phyloP scores from a whole-genome alignment of 2,329 filamentous ascomycete genomes.

The Xylaria sp. region DNA sequence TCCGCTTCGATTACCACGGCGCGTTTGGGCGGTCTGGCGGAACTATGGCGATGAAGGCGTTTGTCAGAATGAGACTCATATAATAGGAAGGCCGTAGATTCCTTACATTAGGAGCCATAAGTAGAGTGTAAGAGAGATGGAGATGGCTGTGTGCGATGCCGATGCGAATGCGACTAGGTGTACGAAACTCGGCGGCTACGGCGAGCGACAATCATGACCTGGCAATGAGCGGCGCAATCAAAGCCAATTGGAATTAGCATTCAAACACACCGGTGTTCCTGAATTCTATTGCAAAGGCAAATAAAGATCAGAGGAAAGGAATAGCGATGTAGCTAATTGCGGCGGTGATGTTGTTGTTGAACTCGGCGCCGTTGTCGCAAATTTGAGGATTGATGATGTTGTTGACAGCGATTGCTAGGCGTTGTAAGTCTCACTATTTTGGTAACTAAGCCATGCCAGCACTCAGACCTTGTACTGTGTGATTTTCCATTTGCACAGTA shows the following conservation, averaged over 20 bases:
- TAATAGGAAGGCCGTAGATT: no score
- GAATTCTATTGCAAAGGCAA: background rate
- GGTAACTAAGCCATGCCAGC: background rate
- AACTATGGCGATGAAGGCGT: constrained; percentile 37
- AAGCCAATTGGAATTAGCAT: background rate
- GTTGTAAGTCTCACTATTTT: background rate
- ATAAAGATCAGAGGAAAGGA: background rate
- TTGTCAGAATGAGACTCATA: constrained; percentile 17
- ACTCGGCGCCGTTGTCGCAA: constrained; percentile 27
- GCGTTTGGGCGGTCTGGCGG: constrained; percentile 57
- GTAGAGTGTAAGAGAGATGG: background rate
- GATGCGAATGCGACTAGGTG: constrained; percentile 22
- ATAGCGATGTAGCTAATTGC: background rate
- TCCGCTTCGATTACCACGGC: constrained; percentile 66
- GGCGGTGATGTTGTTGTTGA: background rate
- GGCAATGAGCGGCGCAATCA: background rate
- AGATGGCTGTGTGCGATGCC: background rate
- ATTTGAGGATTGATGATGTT: constrained; percentile 13
- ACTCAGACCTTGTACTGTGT: background rate
- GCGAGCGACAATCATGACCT: constrained; percentile 7
- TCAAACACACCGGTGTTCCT: background rate
- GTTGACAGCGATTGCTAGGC: constrained; percentile 7
- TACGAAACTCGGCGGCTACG: constrained; percentile 12
- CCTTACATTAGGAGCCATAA: constrained; percentile 47
- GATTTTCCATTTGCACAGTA: background rate